Conservation (phyloP, 805 yeast genomes). For the Clavispora vitiphila region DNA sequence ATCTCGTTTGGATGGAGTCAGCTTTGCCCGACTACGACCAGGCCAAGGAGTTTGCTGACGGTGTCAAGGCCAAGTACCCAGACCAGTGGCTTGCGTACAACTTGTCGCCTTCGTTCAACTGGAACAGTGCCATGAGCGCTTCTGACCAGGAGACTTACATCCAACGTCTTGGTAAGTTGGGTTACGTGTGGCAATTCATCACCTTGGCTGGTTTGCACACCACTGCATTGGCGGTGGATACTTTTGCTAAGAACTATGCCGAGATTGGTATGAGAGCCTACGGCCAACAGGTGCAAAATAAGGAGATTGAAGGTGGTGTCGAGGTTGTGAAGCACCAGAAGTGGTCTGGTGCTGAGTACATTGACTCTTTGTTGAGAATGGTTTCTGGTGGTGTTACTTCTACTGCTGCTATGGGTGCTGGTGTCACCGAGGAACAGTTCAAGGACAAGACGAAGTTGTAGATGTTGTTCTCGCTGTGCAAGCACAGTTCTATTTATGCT, state of each 20-base stretch:
- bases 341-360: constrained; percentile 98
- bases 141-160: constrained; percentile 89
- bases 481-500: not conserved
- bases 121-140: constrained; percentile 90
- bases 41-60: constrained; percentile 92
- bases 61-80: constrained; percentile 77
- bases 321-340: constrained; percentile 97
- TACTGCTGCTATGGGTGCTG: constrained; percentile 98
- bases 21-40: constrained; percentile 90
- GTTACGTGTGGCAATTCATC: constrained; percentile 96
- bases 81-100: constrained; percentile 96
- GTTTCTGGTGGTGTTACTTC: constrained; percentile 93
- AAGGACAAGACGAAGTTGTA: constrained; percentile 34
- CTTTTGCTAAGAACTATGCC: constrained; percentile 73
- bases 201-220: constrained; percentile 97
- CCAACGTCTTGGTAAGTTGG: constrained; percentile 76
- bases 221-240: constrained; percentile 85
- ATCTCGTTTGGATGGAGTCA: constrained; percentile 97
- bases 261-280: constrained; percentile 92
- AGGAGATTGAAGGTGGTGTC: constrained; percentile 82
- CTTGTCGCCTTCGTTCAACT: constrained; percentile 95
- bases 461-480: not conserved
- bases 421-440: constrained; percentile 97
- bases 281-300: constrained; percentile 80
- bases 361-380: constrained; percentile 82